A percentile compares a stretch with the other conserved stretches of the same genome.
These are phyloP conservation scores for Colletotrichum sansevieriae DNA, from an alignment of 2,329 filamentous ascomycete species.

Conservation along the genomic window DNA sequence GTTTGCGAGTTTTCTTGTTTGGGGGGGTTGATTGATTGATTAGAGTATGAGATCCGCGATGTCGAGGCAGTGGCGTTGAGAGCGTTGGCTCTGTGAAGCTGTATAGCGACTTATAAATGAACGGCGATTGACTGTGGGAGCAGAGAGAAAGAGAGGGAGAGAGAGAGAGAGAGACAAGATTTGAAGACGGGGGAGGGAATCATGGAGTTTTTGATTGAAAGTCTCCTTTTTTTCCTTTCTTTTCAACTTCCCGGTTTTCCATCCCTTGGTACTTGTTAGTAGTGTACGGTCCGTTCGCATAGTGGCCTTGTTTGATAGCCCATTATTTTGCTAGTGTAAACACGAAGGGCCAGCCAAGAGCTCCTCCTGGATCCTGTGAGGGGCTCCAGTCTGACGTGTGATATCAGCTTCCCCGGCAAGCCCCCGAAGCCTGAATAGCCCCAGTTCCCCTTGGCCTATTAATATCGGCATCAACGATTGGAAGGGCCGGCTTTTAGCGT, in stretches of 20 bases:
- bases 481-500: constrained; percentile 10
- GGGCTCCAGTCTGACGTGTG: constrained; percentile 40
- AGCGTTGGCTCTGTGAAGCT: background rate
- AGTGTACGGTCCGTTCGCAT: constrained; percentile 12
- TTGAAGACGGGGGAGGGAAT: background rate
- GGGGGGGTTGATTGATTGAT: too few relatives aligned
- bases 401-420: constrained; percentile 14
- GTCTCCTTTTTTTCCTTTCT: background rate
- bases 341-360: constrained; percentile 13
- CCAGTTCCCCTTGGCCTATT: constrained; percentile 19
- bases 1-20: background rate
- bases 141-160: background rate
- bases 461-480: constrained; percentile 24
- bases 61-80: background rate
- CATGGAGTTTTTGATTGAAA: constrained; percentile 4
- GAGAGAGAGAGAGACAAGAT: background rate
- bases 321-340: constrained; percentile 29
- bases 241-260: background rate
- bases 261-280: background rate
- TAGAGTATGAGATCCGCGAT: background rate
- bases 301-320: background rate
- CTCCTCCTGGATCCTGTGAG: constrained; percentile 6
- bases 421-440: constrained; percentile 1
- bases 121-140: background rate
- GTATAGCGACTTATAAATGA: background rate